Evolutionary conservation across 1,284 basidiomycete genomes (phyloP), one percentile per base, ranked within the genome.

Genomic region (Tilletia horrida): DNA sequence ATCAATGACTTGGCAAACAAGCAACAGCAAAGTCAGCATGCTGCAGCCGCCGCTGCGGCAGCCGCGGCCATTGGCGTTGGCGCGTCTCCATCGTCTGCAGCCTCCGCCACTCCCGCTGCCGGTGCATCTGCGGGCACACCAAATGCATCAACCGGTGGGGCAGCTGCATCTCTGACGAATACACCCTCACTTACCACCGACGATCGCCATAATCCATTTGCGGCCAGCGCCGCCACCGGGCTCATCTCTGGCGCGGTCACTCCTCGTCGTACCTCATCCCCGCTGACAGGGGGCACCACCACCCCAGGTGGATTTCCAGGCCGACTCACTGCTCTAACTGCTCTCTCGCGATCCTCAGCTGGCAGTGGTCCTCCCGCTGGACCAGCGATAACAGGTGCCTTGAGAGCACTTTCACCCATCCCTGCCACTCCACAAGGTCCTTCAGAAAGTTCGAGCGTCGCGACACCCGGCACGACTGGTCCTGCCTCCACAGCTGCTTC

Each of bases 1-100:
- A 81, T 81, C 44, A 78, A 76, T n/a, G 80, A 81, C 63, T 65
- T 81, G 63, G 76, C 77, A 29, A 59, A 40, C 23, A 52, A 48
- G 35, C 48, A 52, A 29, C 62, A 63, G 48, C 21, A 42, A 23
- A 52, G 44, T n/a, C 44, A 52, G 27, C 27, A 25, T 18, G 55
- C 55, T 40, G 55, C 55, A 14, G 55, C 48, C 7, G 44, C 45
- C 14, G 48, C 14, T 14, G 62, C 21, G 6, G n/a, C n/a, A n/a
- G 62, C 62, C 16, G 44, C 14, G 2, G 23, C 31, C 14, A 27
- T 18, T 6, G 57, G 42, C 16, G 16, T 14, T 4, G 23, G 57
- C 57, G 16, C 57, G 18, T n/a, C 42, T 35, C 31, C 31, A n/a
- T n/a, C 57, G 6, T 18, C 18, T 43, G 57, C 31, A 61, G 18